Evolutionary conservation across 768 basidiomycete species (phyloP).

Genomic region (Exidia glandulosa): DNA sequence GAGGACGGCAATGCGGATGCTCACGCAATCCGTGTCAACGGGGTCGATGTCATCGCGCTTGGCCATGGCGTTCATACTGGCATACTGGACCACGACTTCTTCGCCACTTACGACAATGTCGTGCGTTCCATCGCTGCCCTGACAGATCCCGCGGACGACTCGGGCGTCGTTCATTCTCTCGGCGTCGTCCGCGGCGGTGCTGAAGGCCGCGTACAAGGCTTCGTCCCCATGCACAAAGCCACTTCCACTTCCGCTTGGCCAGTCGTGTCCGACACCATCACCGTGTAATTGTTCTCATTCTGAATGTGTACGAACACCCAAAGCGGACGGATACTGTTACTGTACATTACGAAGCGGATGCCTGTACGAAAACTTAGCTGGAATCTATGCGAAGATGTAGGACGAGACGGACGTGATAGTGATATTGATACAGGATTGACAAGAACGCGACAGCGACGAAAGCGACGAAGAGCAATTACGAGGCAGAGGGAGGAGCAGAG

Average conservation of each 20-base stretch:
- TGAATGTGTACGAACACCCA: too few relatives aligned
- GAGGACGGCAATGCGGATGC: slow-evolving; percentile 2
- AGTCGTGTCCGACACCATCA: too few relatives aligned
- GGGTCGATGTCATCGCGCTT: slow-evolving; percentile 3
- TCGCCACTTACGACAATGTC: slow-evolving; percentile 5
- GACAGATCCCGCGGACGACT: not conserved
- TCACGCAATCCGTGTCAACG: slow-evolving; percentile 6
- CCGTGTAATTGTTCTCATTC: too few relatives aligned
- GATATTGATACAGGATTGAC: not conserved
- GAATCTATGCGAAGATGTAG: not conserved
- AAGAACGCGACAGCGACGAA: not conserved
- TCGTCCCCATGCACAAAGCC: too few relatives aligned
- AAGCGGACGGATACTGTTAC: too few relatives aligned
- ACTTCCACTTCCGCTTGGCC: too few relatives aligned
- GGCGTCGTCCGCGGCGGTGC: slow-evolving; percentile 2
- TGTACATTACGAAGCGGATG: too few relatives aligned
- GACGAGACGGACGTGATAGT: not conserved
- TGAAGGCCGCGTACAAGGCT: not conserved
- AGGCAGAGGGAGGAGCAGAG: not conserved
- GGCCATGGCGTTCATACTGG: slow-evolving; percentile 1
- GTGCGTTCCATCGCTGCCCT: not conserved
- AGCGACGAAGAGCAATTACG: not conserved
- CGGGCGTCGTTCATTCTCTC: not conserved
- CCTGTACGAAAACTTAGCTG: too few relatives aligned
- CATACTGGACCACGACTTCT: slow-evolving; percentile 8